Conservation (phyloP, 352 stramenopile genomes). For the Phytophthora pinifolia region DNA sequence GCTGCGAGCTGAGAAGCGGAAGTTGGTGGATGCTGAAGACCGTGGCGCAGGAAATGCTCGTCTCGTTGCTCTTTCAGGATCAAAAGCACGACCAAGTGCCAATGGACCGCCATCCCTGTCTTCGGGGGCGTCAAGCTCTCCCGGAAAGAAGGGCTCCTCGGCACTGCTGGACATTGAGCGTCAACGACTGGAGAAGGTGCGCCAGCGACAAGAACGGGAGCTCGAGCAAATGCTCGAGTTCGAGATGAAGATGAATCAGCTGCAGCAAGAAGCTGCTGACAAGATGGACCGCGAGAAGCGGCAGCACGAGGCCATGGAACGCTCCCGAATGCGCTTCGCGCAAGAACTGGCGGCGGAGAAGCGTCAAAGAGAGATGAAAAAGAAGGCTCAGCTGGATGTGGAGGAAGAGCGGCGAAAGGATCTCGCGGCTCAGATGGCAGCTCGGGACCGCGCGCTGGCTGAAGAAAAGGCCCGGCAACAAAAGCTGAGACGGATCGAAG, state of each 20-base stretch:
- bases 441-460: conserved; percentile 66
- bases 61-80: conserved; percentile 9
- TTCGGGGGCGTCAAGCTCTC: conserved; percentile 10
- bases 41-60: conserved; percentile 2
- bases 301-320: conserved; percentile 67
- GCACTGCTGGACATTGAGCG: conserved; percentile 71
- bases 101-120: conserved; percentile 11
- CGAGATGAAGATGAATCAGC: conserved; percentile 88
- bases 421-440: conserved; percentile 66
- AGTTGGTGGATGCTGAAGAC: conserved; percentile 56
- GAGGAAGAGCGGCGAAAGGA: conserved; percentile 77
- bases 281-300: conserved; percentile 70
- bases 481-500: conserved; percentile 61
- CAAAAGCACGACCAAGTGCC: conserved; percentile 1
- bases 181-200: conserved; percentile 73
- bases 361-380: conserved; percentile 77
- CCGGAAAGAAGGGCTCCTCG: conserved; percentile 28
- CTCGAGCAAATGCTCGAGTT: conserved; percentile 92
- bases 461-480: conserved; percentile 83
- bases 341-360: conserved; percentile 77
- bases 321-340: conserved; percentile 57
- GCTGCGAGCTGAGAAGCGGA: conserved; percentile 77
- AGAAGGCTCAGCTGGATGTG: conserved; percentile 79
- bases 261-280: conserved; percentile 73
- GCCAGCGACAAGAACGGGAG: conserved; percentile 73